A percentile compares a stretch with the other conserved stretches of the same genome.
Evolutionary conservation across 2,329 filamentous ascomycete species (phyloP).

Genomic region (Hypoxylon rubiginosum): DNA sequence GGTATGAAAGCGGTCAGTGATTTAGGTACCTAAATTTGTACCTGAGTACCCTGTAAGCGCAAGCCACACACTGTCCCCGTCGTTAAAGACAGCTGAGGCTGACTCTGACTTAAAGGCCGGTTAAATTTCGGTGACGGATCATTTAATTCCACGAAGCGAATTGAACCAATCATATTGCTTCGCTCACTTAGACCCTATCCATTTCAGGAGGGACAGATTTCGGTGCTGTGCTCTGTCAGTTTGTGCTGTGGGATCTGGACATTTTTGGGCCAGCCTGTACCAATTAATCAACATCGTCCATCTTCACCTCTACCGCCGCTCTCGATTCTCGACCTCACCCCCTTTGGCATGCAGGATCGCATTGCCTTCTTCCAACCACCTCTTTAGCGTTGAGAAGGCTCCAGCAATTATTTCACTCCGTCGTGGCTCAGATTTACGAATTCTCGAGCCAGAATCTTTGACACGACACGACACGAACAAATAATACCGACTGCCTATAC

Average conservation of each 20-base stretch:
- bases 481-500: constrained; percentile 19
- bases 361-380: constrained; percentile 40
- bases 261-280: constrained; percentile 38
- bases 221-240: constrained; percentile 32
- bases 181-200: constrained; percentile 27
- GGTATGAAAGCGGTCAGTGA: constrained; percentile 25
- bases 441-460: constrained; percentile 14
- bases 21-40: constrained; percentile 6
- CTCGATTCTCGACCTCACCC: constrained; percentile 9
- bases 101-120: constrained; percentile 4
- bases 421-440: constrained; percentile 23
- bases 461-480: not conserved
- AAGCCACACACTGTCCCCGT: constrained; percentile 9
- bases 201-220: constrained; percentile 52
- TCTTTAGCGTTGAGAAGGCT: constrained; percentile 40
- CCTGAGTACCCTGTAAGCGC: not conserved
- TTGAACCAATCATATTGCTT: constrained; percentile 25
- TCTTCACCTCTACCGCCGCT: constrained; percentile 12
- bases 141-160: constrained; percentile 21
- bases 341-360: constrained; percentile 48
- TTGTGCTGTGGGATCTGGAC: constrained; percentile 25
- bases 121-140: constrained; percentile 38
- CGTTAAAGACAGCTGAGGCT: constrained; percentile 16
- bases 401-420: constrained; percentile 27
- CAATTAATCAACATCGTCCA: constrained; percentile 6